phyloP scores from a whole-genome alignment of 208 protist species.

The Angomonas deanei region DNA sequence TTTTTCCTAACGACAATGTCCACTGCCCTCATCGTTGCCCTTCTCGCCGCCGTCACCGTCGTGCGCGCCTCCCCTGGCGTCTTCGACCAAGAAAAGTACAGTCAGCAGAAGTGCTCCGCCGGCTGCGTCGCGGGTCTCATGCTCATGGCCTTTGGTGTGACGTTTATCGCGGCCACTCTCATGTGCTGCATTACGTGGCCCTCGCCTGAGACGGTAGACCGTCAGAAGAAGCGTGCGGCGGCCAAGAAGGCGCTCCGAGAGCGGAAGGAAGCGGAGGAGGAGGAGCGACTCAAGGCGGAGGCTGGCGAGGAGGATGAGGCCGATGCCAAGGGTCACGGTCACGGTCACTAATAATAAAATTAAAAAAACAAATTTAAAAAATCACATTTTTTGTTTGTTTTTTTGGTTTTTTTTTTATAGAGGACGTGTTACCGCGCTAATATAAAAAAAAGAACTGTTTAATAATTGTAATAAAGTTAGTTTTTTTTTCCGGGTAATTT shows the following conservation, averaged over 20 bases:
- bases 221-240: constrained; percentile 33
- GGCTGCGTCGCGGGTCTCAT: constrained; percentile 48
- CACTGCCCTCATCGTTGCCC: not conserved
- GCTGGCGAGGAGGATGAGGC: constrained; percentile 12
- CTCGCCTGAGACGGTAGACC: constrained; percentile 28
- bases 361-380: constrained; percentile 5
- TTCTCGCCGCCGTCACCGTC: constrained; percentile 2
- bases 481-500: no score
- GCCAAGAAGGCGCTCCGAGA: constrained; percentile 35
- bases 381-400: not conserved
- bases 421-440: no score
- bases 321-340: not conserved
- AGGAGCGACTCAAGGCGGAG: constrained; percentile 16
- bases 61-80: not conserved
- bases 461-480: no score
- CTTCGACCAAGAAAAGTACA: not conserved
- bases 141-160: constrained; percentile 31
- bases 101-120: constrained; percentile 31
- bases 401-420: not conserved
- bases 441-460: no score
- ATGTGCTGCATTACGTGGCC: constrained; percentile 50
- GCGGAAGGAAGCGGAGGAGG: constrained; percentile 31
- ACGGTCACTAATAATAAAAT: not conserved
- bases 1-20: not conserved
- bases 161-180: constrained; percentile 17